phyloP scores from a whole-genome alignment of 257 asterid genomes.

The Solanum sitiens region DNA sequence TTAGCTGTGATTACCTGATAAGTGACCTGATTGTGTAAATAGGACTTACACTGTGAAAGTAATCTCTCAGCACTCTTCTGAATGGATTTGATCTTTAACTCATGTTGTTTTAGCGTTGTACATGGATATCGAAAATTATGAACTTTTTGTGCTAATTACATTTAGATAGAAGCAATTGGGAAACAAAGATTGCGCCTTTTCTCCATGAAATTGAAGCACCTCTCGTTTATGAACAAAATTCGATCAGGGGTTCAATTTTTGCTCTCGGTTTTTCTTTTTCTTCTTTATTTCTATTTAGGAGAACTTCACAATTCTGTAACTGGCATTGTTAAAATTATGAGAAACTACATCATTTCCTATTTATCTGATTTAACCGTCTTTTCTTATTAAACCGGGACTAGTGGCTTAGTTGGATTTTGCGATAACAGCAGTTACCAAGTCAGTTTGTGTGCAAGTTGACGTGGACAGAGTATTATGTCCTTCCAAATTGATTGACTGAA shows the following conservation, averaged over 20 bases:
- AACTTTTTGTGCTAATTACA: background rate
- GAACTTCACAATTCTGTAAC: background rate
- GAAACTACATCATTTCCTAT: background rate
- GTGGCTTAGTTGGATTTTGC: background rate
- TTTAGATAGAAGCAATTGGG: background rate
- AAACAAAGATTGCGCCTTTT: background rate
- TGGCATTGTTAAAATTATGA: background rate
- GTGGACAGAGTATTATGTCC: background rate
- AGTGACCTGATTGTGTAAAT: background rate
- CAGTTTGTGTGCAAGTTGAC: background rate
- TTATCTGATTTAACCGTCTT: background rate
- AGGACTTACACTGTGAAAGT: background rate
- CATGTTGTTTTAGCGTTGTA: background rate
- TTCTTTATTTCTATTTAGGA: background rate
- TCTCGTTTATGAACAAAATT: background rate
- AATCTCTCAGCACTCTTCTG: background rate
- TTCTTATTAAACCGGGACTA: background rate
- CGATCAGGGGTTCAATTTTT: background rate
- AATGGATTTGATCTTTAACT: background rate
- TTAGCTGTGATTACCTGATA: background rate
- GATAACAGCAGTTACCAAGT: background rate
- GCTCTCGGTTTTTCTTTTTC: background rate
- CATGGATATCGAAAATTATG: background rate
- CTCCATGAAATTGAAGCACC: background rate
- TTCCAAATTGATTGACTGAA: background rate